A percentile compares a stretch with the other conserved stretches of the same genome.
These are phyloP conservation scores for Ceriops tagal DNA, from an alignment of 345 rosid species.

Conservation along the genomic window DNA sequence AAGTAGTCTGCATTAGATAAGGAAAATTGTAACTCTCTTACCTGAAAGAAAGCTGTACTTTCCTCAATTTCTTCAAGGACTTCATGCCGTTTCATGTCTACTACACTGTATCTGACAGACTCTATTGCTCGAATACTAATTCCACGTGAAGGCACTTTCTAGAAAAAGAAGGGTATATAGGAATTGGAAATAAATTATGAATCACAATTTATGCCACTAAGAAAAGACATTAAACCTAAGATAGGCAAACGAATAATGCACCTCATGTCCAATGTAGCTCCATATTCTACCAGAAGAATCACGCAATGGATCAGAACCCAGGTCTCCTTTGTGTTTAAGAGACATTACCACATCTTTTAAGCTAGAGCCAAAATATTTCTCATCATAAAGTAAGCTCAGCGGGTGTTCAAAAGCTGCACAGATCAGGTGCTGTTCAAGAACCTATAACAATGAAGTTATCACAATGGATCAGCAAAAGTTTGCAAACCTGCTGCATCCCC, in stretches of 20 bases:
- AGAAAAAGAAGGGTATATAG: neutral
- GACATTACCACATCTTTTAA: constrained; percentile 41
- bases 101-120: constrained; percentile 57
- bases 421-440: constrained; percentile 76
- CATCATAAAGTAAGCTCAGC: constrained; percentile 65
- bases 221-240: constrained; percentile 8
- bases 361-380: constrained; percentile 66
- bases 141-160: constrained; percentile 73
- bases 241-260: constrained; percentile 21
- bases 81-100: constrained; percentile 43
- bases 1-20: neutral
- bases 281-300: constrained; percentile 61
- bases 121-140: constrained; percentile 88
- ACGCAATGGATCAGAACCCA: constrained; percentile 49
- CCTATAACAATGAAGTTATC: constrained; percentile 45
- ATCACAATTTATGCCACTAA: neutral
- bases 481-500: constrained; percentile 12
- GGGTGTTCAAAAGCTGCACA: constrained; percentile 92
- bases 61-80: constrained; percentile 90
- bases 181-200: neutral
- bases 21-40: constrained; percentile 15
- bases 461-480: constrained; percentile 14
- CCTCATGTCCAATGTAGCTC: constrained; percentile 88
- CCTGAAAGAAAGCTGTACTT: constrained; percentile 98
- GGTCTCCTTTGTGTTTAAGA: constrained; percentile 57